Conservation (phyloP, 306 rosid species). For the Fragaria iinumae region DNA sequence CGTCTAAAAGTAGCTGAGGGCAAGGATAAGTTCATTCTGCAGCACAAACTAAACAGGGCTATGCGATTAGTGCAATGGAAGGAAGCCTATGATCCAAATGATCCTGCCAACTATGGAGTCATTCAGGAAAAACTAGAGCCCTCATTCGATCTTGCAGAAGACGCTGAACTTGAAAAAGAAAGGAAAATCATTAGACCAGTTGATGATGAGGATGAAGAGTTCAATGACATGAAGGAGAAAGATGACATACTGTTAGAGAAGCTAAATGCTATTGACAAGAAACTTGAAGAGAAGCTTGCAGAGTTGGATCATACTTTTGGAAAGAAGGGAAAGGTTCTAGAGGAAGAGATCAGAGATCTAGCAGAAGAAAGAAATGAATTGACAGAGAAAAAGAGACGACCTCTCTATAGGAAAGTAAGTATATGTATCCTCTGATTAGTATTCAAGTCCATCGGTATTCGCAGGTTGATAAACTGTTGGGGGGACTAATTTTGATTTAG, state of each 20-base stretch:
- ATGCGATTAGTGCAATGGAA: constrained; percentile 79
- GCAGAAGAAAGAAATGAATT: constrained; percentile 94
- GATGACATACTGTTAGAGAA: constrained; percentile 69
- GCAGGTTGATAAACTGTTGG: not conserved
- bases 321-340: constrained; percentile 82
- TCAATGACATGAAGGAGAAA: constrained; percentile 89
- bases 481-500: not conserved
- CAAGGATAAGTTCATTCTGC: constrained; percentile 75
- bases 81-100: constrained; percentile 84
- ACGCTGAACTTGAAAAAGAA: constrained; percentile 55
- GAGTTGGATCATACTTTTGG: constrained; percentile 90
- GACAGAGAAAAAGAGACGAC: constrained; percentile 81
- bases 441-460: not conserved
- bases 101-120: constrained; percentile 77
- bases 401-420: constrained; percentile 76
- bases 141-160: constrained; percentile 43
- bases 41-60: constrained; percentile 81
- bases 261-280: constrained; percentile 78
- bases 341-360: constrained; percentile 88
- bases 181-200: constrained; percentile 34
- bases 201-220: constrained; percentile 61
- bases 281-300: constrained; percentile 81
- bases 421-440: constrained; percentile 13
- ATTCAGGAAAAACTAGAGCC: constrained; percentile 54
- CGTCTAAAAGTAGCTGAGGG: constrained; percentile 71